Evolutionary conservation across 306 rosid genomes (phyloP).

Genomic region (Quercus dentata): DNA sequence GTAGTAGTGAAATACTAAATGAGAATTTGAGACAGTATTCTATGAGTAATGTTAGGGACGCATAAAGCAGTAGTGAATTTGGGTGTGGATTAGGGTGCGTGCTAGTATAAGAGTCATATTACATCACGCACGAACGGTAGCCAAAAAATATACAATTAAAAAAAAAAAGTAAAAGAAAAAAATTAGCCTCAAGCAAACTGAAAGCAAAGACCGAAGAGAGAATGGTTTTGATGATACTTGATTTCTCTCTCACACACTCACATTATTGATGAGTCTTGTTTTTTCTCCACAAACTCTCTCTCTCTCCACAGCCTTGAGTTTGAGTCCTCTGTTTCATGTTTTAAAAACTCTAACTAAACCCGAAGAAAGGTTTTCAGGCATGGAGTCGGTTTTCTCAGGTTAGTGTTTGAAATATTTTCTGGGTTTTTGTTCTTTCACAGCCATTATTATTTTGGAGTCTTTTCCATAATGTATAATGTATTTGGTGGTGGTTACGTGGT

Average conservation of each 20-base stretch:
- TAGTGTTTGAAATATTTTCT: background rate
- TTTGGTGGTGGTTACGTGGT: background rate
- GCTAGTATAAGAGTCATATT: too few relatives aligned
- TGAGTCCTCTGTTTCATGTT: background rate
- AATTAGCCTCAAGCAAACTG: too few relatives aligned
- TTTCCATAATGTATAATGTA: background rate
- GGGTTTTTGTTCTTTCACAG: slow-evolving; percentile 1
- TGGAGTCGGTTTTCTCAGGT: slow-evolving; percentile 54
- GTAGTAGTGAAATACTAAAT: too few relatives aligned
- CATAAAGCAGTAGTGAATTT: too few relatives aligned
- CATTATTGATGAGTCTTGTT: background rate
- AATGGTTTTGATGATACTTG: background rate
- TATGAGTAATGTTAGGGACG: too few relatives aligned
- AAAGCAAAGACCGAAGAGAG: too few relatives aligned
- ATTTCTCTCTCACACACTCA: slow-evolving; percentile 9
- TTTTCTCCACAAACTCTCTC: slow-evolving; percentile 1
- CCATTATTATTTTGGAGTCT: background rate
- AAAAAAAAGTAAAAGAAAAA: too few relatives aligned
- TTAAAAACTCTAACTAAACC: slow-evolving; percentile 2
- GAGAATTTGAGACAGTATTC: too few relatives aligned
- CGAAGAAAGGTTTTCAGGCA: slow-evolving; percentile 35
- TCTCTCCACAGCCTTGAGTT: background rate
- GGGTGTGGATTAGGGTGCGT: too few relatives aligned
- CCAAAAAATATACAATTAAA: too few relatives aligned
- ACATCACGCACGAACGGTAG: too few relatives aligned